Evolutionary conservation across 2,329 filamentous ascomycete species (phyloP).

Genomic region (Neodidymelliopsis sp.): DNA sequence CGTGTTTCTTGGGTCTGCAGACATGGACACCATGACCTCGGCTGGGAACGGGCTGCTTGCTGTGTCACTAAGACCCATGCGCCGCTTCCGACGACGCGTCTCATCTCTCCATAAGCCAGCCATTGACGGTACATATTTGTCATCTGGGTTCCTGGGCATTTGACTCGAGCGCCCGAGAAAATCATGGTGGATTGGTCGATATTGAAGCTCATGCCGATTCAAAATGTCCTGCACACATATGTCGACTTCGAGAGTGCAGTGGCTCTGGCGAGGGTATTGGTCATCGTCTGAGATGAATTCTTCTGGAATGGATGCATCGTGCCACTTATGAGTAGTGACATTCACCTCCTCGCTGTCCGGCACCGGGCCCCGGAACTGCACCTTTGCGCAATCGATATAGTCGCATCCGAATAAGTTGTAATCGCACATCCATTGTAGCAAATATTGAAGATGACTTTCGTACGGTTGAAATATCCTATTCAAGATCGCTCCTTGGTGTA

Average conservation of each 20-base stretch:
- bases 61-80: slow-evolving; percentile 69
- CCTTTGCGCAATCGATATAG: slow-evolving; percentile 77
- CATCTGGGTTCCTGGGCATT: slow-evolving; percentile 61
- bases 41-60: slow-evolving; percentile 79
- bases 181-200: slow-evolving; percentile 83
- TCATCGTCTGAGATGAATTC: slow-evolving; percentile 68
- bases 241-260: slow-evolving; percentile 90
- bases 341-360: slow-evolving; percentile 72
- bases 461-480: slow-evolving; percentile 86
- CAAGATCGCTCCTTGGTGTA: slow-evolving; percentile 88
- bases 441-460: slow-evolving; percentile 90
- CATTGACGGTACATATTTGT: slow-evolving; percentile 93
- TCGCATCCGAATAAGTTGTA: slow-evolving; percentile 96
- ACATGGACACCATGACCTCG: slow-evolving; percentile 87
- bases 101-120: slow-evolving; percentile 93
- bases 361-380: slow-evolving; percentile 77
- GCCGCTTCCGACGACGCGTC: slow-evolving; percentile 76
- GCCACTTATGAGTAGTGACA: slow-evolving; percentile 74
- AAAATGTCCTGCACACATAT: slow-evolving; percentile 86
- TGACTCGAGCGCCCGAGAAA: slow-evolving; percentile 78
- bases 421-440: slow-evolving; percentile 97
- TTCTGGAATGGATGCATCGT: slow-evolving; percentile 72
- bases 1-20: slow-evolving; percentile 76
- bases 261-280: slow-evolving; percentile 77
- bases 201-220: slow-evolving; percentile 78